These are phyloP conservation scores for Abrus pulchellus DNA, from an alignment of 306 rosid genomes.

Conservation along the genomic window DNA sequence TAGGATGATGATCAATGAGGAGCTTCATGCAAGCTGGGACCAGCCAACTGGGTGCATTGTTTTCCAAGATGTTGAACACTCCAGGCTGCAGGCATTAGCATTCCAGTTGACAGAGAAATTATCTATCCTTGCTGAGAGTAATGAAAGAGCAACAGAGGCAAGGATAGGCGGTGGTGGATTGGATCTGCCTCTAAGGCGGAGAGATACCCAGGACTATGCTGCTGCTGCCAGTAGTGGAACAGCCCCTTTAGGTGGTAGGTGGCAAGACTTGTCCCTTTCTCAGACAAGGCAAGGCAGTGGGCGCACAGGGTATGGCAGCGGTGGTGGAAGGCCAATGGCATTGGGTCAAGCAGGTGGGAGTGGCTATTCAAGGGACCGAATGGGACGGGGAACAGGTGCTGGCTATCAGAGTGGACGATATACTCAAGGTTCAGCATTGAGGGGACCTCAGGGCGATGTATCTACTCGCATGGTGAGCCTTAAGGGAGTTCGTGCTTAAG, in stretches of 20 bases:
- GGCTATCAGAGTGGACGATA: slow-evolving; percentile 67
- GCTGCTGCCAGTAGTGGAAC: slow-evolving; percentile 57
- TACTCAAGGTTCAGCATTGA: slow-evolving; percentile 63
- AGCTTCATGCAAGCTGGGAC: slow-evolving; percentile 86
- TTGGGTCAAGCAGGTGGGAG: slow-evolving; percentile 59
- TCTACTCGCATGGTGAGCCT: slow-evolving; percentile 90
- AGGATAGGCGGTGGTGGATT: slow-evolving; percentile 87
- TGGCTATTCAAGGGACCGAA: slow-evolving; percentile 66
- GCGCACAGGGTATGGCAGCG: slow-evolving; percentile 69
- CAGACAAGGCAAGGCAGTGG: slow-evolving; percentile 81
- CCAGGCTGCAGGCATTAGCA: slow-evolving; percentile 80
- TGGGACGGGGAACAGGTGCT: slow-evolving; percentile 60
- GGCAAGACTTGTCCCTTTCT: slow-evolving; percentile 76
- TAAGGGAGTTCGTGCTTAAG: slow-evolving; percentile 67
- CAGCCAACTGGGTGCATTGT: slow-evolving; percentile 67
- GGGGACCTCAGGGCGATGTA: slow-evolving; percentile 77
- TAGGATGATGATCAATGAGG: slow-evolving; percentile 95
- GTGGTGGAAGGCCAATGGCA: slow-evolving; percentile 61
- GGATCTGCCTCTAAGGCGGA: slow-evolving; percentile 81
- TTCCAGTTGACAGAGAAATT: slow-evolving; percentile 90
- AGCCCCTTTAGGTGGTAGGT: slow-evolving; percentile 63
- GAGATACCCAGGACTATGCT: slow-evolving; percentile 88
- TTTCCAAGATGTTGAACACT: slow-evolving; percentile 67
- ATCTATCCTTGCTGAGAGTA: slow-evolving; percentile 84
- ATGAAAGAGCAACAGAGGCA: slow-evolving; percentile 92